phyloP scores from a whole-genome alignment of 371 early-diverging fungal species.

The Zychaea mexicana region DNA sequence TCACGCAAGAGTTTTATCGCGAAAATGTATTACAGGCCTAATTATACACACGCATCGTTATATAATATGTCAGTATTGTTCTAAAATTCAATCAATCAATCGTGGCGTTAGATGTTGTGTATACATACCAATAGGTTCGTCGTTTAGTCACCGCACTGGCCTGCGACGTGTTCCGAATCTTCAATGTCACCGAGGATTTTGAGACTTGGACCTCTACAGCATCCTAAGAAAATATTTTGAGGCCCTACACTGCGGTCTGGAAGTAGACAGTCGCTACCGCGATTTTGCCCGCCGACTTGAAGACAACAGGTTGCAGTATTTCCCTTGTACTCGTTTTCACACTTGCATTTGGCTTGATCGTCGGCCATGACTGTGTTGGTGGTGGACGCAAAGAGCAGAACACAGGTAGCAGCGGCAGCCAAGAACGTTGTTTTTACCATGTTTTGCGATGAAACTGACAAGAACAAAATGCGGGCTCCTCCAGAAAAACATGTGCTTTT shows the following conservation, averaged over 20 bases:
- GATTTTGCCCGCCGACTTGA: not conserved
- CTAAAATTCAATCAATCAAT: too few relatives aligned
- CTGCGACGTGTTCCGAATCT: not conserved
- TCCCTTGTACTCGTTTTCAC: not conserved
- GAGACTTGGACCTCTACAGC: not conserved
- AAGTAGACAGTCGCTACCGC: not conserved
- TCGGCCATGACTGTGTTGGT: not conserved
- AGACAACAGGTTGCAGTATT: not conserved
- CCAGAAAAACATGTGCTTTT: too few relatives aligned
- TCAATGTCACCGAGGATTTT: not conserved
- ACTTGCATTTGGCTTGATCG: constrained; percentile 2
- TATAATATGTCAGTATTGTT: too few relatives aligned
- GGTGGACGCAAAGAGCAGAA: not conserved
- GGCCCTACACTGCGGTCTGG: not conserved
- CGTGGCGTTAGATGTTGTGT: too few relatives aligned
- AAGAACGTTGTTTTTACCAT: not conserved
- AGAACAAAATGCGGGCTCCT: too few relatives aligned
- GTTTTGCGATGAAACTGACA: not conserved
- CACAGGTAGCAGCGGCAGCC: not conserved
- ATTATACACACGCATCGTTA: too few relatives aligned
- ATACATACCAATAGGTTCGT: not conserved
- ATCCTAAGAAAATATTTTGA: not conserved
- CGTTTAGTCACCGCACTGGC: constrained; percentile 7
- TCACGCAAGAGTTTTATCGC: too few relatives aligned
- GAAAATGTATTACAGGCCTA: too few relatives aligned